Percentiles rank a stretch among this genome's conserved stretches.
Evolutionary conservation across 2,329 filamentous ascomycete species (phyloP).

Genomic region (Calonectria ilicicola): DNA sequence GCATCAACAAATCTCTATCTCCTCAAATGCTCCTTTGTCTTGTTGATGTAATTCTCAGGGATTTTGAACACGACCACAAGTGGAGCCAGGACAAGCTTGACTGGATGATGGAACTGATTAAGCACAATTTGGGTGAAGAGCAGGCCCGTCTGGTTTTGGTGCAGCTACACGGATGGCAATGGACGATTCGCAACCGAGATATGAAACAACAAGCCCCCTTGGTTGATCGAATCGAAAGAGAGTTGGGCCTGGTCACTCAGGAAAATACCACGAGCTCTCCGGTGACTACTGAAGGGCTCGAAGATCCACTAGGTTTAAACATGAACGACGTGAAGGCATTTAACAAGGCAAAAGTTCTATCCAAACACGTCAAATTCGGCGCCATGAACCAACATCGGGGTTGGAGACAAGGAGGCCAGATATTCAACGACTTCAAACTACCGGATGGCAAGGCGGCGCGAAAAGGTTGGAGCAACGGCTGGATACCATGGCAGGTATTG

Average conservation of each 20-base stretch:
- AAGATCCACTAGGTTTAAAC: neutral
- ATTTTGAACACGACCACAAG: slow-evolving; percentile 48
- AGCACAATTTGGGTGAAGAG: slow-evolving; percentile 26
- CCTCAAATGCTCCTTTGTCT: slow-evolving; percentile 42
- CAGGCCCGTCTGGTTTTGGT: slow-evolving; percentile 26
- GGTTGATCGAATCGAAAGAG: neutral
- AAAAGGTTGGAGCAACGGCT: neutral
- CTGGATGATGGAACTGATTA: slow-evolving; percentile 33
- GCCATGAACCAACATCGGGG: too few species aligned
- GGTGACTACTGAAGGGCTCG: neutral
- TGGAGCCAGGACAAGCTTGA: slow-evolving; percentile 41
- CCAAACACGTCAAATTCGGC: neutral
- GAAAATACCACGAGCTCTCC: neutral
- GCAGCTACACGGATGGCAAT: slow-evolving; percentile 39
- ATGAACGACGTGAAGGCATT: neutral
- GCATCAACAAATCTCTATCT: slow-evolving; percentile 38
- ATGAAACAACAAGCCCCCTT: neutral
- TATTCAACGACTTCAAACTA: neutral
- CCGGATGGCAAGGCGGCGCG: neutral
- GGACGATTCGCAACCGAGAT: slow-evolving; percentile 26
- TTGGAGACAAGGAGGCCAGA: neutral
- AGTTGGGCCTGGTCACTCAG: neutral
- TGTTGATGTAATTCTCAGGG: slow-evolving; percentile 44
- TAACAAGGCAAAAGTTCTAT: neutral
- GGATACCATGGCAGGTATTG: neutral